Base-by-base conservation (phyloP, 164 flowering plant genomes). In the Annona cherimola region DNA sequence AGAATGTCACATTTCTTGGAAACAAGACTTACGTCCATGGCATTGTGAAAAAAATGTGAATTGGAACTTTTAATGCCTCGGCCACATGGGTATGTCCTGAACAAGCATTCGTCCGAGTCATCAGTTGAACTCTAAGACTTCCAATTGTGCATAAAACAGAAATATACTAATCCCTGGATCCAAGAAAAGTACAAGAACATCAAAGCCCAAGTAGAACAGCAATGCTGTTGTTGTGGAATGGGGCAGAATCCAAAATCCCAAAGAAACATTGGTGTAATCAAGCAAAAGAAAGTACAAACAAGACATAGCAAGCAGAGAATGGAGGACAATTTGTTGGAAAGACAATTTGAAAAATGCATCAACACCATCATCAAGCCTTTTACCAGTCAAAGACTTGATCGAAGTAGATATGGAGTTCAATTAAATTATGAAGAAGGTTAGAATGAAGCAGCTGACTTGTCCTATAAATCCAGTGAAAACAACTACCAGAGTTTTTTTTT, bases 31-130 rank as follows among this genome's bases (percentile, higher is more conserved):
- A 96, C 99, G 98, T 96, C 99, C 99, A 96, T 66, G 99, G 99
- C 98, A 96, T 96, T 6, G 99, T 96, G 83, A 96, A 96, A 83
- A 96, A 96, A 71, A 96, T 84, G 79, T 96, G 99, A 74, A 96
- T 43, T 4, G 99, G 99, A 74, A 96, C 79, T 81, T 89, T 86
- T 45, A 96, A 82, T 63, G 97, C 93, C 87, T 96, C 99, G 35
- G 99, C 99, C 74, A 96, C 97, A 76, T 96, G 98, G 20, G 83
- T 83, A 88, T 96, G 98, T 62, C 99, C 99, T 96, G 87, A 64
- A 76, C 45, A 77, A 70, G 66, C 62, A 69, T 45, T 54, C 44
- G 41, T 44, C 55, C 63, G 66, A 46, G 74, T 80, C 66, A 76
- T 74, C 69, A 76, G 65, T 45, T 63, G 61, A 62, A 69, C 45